Base-by-base conservation (phyloP, 2,329 filamentous ascomycete species). In the Diaporthe sp. region DNA sequence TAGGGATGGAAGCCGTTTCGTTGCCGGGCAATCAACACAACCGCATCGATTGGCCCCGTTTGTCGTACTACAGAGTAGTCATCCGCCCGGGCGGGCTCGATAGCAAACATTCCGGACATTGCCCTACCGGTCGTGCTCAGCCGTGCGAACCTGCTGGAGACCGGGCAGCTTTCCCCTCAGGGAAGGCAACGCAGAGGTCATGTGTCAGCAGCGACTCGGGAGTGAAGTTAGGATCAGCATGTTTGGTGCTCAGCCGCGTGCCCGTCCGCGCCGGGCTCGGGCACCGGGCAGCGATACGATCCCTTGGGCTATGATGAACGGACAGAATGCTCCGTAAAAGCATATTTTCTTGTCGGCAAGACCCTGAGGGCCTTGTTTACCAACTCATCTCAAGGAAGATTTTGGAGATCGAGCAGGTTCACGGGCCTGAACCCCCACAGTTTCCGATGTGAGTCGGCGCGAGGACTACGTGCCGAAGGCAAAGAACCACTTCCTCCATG, bases 161-260 rank as follows among this genome's bases (percentile, higher is more conserved):
- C 64, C 33, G 33, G 45, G 15, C 64, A 54, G 64, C 13, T 40
- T 54, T 28, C 47, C 64, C 47, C 33, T 35, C 45, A 40, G 45
- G 30, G 30, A 22, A 68, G 64, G 42, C 64, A 25, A n/a, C 25
- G 47, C 47, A 68, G 42, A 40, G 33, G 47, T 68, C 47, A 68
- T 54, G 30, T 68, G 64, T 54, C 64, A 68, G 64, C n/a, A 68
- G 45, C 30, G 47, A 68, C 64, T 54, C 30, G 64, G 28, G 47
- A 17, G 33, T 40, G n/a, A 68, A 68, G 64, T 68, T 68, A 19
- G 47, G 64, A 68, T 68, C 64, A 54, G 64, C 64, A 30, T 68
- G 33, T 54, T 54, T 54, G 30, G 33, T 54, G 47, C 64, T 54
- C 64, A 68, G 47, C 64, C 64, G 45, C 64, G 33, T 68, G 64